A percentile compares a stretch with the other conserved stretches of the same genome.
Conservation (phyloP, 1,284 basidiomycete genomes). For the Anthracocystis setariae region DNA sequence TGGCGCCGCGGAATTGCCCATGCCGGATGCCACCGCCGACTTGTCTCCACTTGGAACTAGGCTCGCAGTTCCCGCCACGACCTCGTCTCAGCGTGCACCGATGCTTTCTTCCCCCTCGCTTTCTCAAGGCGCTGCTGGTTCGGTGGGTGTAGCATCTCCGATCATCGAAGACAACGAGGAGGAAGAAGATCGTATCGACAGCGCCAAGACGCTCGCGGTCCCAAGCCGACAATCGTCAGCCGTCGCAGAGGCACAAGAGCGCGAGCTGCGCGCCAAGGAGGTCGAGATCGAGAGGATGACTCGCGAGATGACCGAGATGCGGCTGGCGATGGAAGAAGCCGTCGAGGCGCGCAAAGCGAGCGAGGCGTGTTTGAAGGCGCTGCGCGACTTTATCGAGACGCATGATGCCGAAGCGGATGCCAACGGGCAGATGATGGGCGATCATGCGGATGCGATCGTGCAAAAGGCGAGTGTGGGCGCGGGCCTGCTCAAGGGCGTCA, state of each 20-base stretch:
- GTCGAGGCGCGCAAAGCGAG: slow-evolving; percentile 62
- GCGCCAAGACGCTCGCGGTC: slow-evolving; percentile 21
- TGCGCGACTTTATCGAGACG: slow-evolving; percentile 54
- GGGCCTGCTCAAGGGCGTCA: slow-evolving; percentile 51
- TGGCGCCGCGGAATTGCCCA: slow-evolving; percentile 10
- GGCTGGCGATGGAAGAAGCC: slow-evolving; percentile 54
- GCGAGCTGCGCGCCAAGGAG: slow-evolving; percentile 53
- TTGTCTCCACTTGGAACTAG: slow-evolving; percentile 15
- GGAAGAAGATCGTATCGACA: slow-evolving; percentile 5
- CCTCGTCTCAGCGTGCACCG: slow-evolving; percentile 10
- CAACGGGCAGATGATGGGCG: slow-evolving; percentile 28
- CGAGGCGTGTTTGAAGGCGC: slow-evolving; percentile 56
- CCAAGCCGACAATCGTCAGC: slow-evolving; percentile 24
- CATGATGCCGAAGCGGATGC: slow-evolving; percentile 45
- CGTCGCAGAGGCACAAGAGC: slow-evolving; percentile 20
- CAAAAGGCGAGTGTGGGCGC: slow-evolving; percentile 38
- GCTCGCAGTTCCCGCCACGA: slow-evolving; percentile 24
- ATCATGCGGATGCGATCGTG: slow-evolving; percentile 39
- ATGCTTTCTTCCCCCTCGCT: slow-evolving; percentile 37
- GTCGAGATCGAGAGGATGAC: slow-evolving; percentile 54
- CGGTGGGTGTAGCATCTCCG: slow-evolving; percentile 38
- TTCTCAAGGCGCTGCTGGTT: slow-evolving; percentile 44
- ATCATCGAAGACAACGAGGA: slow-evolving; percentile 52
- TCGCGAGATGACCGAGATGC: slow-evolving; percentile 48
- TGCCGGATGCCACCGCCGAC: slow-evolving; percentile 13